These are phyloP conservation scores for Pythium sp. DNA, from an alignment of 352 stramenopile species.

Conservation along the genomic window DNA sequence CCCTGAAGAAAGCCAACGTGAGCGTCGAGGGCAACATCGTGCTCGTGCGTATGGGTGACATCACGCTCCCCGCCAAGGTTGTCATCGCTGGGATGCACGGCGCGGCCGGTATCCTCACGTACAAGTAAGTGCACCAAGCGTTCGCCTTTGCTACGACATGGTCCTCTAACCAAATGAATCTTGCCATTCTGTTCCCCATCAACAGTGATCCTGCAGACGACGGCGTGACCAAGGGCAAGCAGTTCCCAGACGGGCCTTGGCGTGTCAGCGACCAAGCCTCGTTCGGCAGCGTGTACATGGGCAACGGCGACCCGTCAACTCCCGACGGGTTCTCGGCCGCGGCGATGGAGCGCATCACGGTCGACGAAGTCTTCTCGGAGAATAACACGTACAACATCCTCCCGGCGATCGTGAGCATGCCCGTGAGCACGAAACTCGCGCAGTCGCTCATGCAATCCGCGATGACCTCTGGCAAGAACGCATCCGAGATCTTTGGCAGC, in stretches of 20 bases:
- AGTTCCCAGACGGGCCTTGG: constrained; percentile 70
- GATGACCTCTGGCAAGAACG: constrained; percentile 24
- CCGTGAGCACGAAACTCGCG: constrained; percentile 62
- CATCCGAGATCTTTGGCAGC: constrained; percentile 41
- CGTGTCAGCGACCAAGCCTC: constrained; percentile 44
- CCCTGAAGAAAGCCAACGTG: constrained; percentile 45
- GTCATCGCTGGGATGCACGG: constrained; percentile 58
- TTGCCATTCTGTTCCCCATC: neutral
- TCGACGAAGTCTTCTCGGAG: constrained; percentile 72
- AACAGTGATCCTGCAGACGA: constrained; percentile 67
- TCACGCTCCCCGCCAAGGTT: constrained; percentile 74
- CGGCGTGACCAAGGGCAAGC: constrained; percentile 42
- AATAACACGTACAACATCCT: constrained; percentile 86
- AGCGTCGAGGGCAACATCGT: constrained; percentile 49
- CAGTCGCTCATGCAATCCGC: constrained; percentile 34
- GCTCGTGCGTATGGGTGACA: constrained; percentile 58
- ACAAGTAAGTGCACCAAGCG: constrained; percentile 49
- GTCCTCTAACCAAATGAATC: neutral
- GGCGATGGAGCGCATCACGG: constrained; percentile 58
- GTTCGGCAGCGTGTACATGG: constrained; percentile 83
- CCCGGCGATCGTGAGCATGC: constrained; percentile 68
- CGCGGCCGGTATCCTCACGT: constrained; percentile 66
- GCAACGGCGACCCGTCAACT: constrained; percentile 77
- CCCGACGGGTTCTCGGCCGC: constrained; percentile 62
- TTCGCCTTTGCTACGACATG: neutral